phyloP scores from a whole-genome alignment of 78 protist species.

The Anaeramoeba flamelloides region DNA sequence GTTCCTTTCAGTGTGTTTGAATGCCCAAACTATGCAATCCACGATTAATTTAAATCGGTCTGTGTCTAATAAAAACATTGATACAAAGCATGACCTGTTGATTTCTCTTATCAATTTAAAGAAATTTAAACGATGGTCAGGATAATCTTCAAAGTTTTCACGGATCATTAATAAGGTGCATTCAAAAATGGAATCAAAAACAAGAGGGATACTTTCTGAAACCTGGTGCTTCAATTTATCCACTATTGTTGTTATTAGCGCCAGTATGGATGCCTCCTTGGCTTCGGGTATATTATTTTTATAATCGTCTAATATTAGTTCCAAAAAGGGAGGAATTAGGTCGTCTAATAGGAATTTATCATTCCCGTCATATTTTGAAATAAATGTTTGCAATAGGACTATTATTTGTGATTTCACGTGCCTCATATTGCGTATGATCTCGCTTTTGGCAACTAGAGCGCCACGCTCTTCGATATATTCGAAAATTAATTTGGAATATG shows the following conservation, averaged over 20 bases:
- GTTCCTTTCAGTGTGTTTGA: constrained; percentile 71
- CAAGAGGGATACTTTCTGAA: constrained; percentile 27
- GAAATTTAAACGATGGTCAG: constrained; percentile 70
- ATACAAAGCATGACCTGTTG: constrained; percentile 23
- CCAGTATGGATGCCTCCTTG: not conserved
- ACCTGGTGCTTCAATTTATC: not conserved
- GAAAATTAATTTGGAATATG: not conserved
- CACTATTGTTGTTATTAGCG: not conserved
- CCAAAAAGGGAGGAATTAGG: not conserved
- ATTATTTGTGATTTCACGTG: not conserved
- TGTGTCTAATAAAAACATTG: constrained; percentile 12
- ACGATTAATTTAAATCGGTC: constrained; percentile 49
- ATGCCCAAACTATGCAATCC: constrained; percentile 74
- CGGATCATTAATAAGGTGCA: constrained; percentile 73
- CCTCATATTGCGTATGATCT: no score
- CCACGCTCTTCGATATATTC: no score
- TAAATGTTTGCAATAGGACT: not conserved
- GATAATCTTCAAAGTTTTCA: constrained; percentile 59
- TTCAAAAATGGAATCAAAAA: constrained; percentile 64
- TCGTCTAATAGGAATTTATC: not conserved
- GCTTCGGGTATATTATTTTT: not conserved
- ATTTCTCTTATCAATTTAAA: constrained; percentile 63
- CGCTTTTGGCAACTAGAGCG: no score
- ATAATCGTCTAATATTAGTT: not conserved
- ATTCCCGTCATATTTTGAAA: not conserved